phyloP scores from a whole-genome alignment of 768 basidiomycete species.

The Gymnopilus junonius region DNA sequence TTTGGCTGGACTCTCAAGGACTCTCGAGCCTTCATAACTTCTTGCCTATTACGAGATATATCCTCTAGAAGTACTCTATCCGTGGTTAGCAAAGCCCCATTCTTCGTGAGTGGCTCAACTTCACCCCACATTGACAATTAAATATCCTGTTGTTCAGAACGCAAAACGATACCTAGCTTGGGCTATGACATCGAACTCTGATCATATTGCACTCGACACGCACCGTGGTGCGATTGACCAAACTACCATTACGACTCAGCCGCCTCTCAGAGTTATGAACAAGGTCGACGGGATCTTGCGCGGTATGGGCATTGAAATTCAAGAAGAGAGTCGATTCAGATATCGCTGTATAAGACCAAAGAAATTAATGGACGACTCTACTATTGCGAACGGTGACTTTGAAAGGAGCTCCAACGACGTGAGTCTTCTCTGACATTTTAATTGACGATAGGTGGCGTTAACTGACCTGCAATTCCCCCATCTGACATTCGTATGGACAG shows the following conservation, averaged over 20 bases:
- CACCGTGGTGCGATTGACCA: conserved; percentile 93
- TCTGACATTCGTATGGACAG: not conserved
- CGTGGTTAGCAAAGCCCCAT: not conserved
- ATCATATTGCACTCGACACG: conserved; percentile 12
- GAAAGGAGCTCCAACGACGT: not conserved
- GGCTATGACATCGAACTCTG: not conserved
- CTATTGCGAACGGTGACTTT: no score
- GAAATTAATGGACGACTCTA: conserved; percentile 28
- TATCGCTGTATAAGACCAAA: conserved; percentile 77
- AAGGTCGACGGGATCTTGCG: conserved; percentile 71
- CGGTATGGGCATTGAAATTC: conserved; percentile 82
- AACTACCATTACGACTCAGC: conserved; percentile 75
- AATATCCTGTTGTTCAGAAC: no score
- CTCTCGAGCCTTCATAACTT: not conserved
- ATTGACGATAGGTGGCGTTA: not conserved
- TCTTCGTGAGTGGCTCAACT: not conserved
- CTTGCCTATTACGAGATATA: not conserved
- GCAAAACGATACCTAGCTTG: not conserved
- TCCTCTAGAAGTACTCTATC: not conserved
- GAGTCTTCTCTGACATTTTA: not conserved
- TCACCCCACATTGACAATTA: no score
- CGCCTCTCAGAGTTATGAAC: conserved; percentile 78
- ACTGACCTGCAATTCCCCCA: not conserved
- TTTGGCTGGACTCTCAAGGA: no score
- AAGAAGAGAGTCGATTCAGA: conserved; percentile 81